Percentiles rank a stretch among this genome's conserved stretches.
Conservation (phyloP, 192 early-diverging fungal genomes). For the Mycoemilia scoparia region DNA sequence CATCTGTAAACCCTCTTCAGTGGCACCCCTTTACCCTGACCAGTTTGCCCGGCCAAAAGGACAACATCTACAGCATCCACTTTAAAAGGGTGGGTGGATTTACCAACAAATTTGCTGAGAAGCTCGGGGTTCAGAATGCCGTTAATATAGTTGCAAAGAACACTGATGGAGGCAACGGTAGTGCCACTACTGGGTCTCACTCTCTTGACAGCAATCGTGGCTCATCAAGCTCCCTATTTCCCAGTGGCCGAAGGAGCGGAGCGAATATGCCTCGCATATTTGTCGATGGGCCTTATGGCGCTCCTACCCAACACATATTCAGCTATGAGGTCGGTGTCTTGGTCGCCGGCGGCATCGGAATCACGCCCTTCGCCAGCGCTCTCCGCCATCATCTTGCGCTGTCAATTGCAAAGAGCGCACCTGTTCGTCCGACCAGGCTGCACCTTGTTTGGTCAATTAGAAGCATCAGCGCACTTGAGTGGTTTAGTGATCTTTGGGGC, state of each 20-base stretch:
- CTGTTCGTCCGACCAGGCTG: constrained; percentile 7
- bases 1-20: constrained; percentile 44
- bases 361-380: too few species aligned
- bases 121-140: too few species aligned
- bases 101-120: too few species aligned
- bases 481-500: constrained; percentile 45
- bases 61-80: too few species aligned
- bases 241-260: constrained; percentile 7
- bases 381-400: not conserved
- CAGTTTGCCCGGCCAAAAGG: constrained; percentile 60
- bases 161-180: not conserved
- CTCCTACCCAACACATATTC: constrained; percentile 59
- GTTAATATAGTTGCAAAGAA: constrained; percentile 6
- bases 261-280: constrained; percentile 34
- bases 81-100: too few species aligned
- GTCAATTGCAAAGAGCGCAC: not conserved
- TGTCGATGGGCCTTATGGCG: constrained; percentile 69
- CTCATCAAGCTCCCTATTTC: constrained; percentile 1
- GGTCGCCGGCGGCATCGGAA: constrained; percentile 57
- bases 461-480: constrained; percentile 41
- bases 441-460: constrained; percentile 56
- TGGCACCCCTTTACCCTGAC: constrained; percentile 81
- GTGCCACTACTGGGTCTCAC: constrained; percentile 22
- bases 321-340: constrained; percentile 45
- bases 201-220: constrained; percentile 10